These are phyloP conservation scores for Camellia oleifera DNA, from an alignment of 179 eudicot genomes.

Conservation along the genomic window DNA sequence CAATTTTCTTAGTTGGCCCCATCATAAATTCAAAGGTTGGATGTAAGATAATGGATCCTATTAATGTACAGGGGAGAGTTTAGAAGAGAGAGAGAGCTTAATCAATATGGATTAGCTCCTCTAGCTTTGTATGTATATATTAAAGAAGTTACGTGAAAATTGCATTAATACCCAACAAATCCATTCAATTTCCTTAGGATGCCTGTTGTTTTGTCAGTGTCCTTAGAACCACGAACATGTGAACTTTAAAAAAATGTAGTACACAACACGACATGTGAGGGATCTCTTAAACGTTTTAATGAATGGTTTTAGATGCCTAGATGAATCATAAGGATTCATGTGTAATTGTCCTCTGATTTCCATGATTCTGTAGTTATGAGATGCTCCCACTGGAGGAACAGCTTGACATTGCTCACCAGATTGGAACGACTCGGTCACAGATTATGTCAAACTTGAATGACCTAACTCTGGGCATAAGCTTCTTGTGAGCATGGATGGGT, in stretches of 20 bases:
- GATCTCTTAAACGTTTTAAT: neutral
- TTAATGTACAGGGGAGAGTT: too few relatives aligned
- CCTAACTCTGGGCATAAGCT: constrained; percentile 83
- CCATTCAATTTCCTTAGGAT: neutral
- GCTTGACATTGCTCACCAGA: constrained; percentile 84
- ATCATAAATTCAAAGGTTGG: neutral
- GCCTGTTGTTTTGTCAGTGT: neutral
- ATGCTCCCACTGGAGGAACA: constrained; percentile 88
- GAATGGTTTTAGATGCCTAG: neutral
- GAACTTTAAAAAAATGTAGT: too few relatives aligned
- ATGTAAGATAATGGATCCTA: neutral
- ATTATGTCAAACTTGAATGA: constrained; percentile 78
- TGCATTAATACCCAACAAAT: neutral
- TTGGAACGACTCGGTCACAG: constrained; percentile 85
- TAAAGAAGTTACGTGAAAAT: too few relatives aligned
- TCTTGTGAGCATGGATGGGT: constrained; percentile 50
- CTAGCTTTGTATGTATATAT: too few relatives aligned
- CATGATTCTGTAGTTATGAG: constrained; percentile 61
- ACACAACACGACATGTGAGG: too few relatives aligned
- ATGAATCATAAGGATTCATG: neutral
- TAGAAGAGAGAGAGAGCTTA: too few relatives aligned
- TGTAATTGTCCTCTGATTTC: neutral
- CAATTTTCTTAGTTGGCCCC: neutral
- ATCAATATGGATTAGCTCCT: too few relatives aligned
- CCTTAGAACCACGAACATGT: neutral